Conservation (phyloP, 1,284 basidiomycete genomes). For the Agaricales sp. region DNA sequence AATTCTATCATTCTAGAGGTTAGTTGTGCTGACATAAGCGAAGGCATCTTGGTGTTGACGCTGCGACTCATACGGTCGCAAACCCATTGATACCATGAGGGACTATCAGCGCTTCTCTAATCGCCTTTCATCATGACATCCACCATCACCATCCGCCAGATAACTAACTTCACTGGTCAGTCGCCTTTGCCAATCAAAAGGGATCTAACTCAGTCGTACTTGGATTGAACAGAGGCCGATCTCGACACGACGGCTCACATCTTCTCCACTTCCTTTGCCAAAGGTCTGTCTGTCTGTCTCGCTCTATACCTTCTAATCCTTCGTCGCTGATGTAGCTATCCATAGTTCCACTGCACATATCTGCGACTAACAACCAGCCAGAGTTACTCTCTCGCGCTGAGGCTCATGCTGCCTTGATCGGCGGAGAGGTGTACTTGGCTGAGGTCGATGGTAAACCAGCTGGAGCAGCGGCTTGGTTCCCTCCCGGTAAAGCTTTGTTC, state of each 20-base stretch:
- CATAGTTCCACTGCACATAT: neutral
- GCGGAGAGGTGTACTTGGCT: neutral
- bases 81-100: neutral
- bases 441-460: neutral
- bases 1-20: too few relatives aligned
- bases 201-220: neutral
- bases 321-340: neutral
- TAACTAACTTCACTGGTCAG: neutral
- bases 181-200: neutral
- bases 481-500: neutral
- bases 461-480: neutral
- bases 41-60: too few relatives aligned
- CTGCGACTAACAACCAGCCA: neutral
- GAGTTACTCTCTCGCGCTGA: neutral
- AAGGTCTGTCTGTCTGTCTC: neutral
- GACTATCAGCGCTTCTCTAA: neutral
- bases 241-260: neutral
- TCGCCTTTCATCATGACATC: neutral
- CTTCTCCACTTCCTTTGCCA: neutral
- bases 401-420: constrained; percentile 1
- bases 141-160: constrained; percentile 1
- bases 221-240: neutral
- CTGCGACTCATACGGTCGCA: too few relatives aligned
- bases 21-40: too few relatives aligned
- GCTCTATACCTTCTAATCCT: neutral